Conservation (phyloP, 83 land plant genomes). For the Isoetes engelmannii region DNA sequence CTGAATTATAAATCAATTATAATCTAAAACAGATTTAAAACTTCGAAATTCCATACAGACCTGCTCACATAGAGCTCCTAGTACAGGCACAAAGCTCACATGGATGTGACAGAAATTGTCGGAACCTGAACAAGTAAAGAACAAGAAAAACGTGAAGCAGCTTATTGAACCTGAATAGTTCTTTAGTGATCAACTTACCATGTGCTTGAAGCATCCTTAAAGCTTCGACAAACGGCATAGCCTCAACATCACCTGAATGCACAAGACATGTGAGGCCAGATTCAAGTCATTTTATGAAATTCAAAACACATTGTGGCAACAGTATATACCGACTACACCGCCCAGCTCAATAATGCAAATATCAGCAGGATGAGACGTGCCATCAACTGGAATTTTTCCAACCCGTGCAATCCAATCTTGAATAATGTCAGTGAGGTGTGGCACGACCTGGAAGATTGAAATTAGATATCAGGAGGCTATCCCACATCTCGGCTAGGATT, state of each 20-base stretch:
- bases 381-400: conserved; percentile 4
- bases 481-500: not conserved
- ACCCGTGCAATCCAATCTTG: not conserved
- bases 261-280: not conserved
- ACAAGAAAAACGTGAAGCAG: not conserved
- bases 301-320: not conserved
- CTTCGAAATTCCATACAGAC: not conserved
- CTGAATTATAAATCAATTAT: not conserved
- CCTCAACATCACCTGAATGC: conserved; percentile 6
- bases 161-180: not conserved
- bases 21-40: not conserved
- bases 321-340: not conserved
- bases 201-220: not conserved
- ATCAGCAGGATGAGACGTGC: not conserved
- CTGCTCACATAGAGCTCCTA: not conserved
- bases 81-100: not conserved
- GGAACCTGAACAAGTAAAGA: not conserved
- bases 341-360: conserved; percentile 3
- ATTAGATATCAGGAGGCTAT: not conserved
- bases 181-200: not conserved
- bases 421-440: not conserved
- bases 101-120: not conserved
- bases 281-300: not conserved
- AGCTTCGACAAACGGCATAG: not conserved
- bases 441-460: not conserved